Base-by-base conservation (phyloP, 805 yeast species). In the Danielozyma ontarioensis region DNA sequence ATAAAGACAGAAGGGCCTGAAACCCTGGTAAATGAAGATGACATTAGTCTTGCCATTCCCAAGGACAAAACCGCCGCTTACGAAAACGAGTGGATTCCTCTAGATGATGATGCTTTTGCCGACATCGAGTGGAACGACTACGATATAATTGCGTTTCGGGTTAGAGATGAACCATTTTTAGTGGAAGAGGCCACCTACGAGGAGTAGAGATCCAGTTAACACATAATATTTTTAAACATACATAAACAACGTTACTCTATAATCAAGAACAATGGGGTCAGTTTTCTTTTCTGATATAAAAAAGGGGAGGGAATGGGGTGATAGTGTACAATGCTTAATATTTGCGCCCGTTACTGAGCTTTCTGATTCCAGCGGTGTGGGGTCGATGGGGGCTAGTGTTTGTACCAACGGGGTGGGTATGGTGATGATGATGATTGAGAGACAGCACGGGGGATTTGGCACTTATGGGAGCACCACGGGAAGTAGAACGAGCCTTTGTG, bases 31-130 rank as follows among this genome's bases (percentile, higher is more conserved):
- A 26, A 25, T 3, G 31, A 34, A 5, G 50, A 44, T 3, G 60
- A 55, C 3, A 46, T 73, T 13, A 51, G 44, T 34, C 36, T 72
- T 12, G 78, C 74, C 0, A 33, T 59, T n/a, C 72, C 74, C 0
- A 57, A 55, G 32, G 70, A 68, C 36, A 53, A 48, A 19, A 54
- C 53, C 25, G 30, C 49, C 2, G 65, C 69, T 1, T 56, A 61
- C 33, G 53, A 46, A 6, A 61, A 59, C 35, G 44, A 53, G 31
- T 64, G 70, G 70, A 46, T 60, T 4, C 60, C 53, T 17, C 33
- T 62, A 8, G 36, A 37, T 6, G 54, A 52, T 21, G 60, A 60
- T 17, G 42, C 41, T 6, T 37, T 72, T 18, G 45, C 47, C n/a
- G 44, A 42, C 4, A 32, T 68, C 3, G 41, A 45, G 8, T 51